Percentiles rank a stretch among this genome's conserved stretches.
Conservation (phyloP, 2,329 filamentous ascomycete genomes). For the Epichloe sibirici region DNA sequence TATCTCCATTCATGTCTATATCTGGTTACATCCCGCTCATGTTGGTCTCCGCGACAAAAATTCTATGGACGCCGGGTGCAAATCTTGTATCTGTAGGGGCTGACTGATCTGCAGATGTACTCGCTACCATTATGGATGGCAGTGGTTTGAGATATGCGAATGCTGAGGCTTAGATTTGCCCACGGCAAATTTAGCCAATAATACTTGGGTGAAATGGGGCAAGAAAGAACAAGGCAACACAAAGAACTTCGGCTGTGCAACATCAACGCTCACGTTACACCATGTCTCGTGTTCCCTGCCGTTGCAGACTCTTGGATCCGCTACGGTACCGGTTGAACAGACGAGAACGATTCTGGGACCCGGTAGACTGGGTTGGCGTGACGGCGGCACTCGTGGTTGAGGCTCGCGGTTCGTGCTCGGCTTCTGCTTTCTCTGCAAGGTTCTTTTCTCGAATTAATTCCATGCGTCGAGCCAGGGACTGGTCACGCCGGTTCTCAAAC, state of each 20-base stretch:
- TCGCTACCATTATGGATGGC: not conserved
- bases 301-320: conserved; percentile 16
- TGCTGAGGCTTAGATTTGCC: not conserved
- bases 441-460: conserved; percentile 27
- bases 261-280: not conserved
- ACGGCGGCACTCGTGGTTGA: conserved; percentile 16
- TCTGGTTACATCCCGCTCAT: not conserved
- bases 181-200: not conserved
- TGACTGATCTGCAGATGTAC: not conserved
- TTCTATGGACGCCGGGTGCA: not conserved
- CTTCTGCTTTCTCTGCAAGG: conserved; percentile 15
- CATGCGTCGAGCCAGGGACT: conserved; percentile 22
- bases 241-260: not conserved
- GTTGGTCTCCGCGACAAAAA: not conserved
- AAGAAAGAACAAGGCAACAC: not conserved
- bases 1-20: not conserved
- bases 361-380: conserved; percentile 12
- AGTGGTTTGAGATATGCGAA: not conserved
- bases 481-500: conserved; percentile 29
- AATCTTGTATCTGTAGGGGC: not conserved
- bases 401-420: conserved; percentile 14
- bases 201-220: not conserved
- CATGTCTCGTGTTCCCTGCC: not conserved
- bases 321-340: conserved; percentile 19
- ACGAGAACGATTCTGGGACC: conserved; percentile 16